These are phyloP conservation scores for Madurella mycetomatis DNA, from an alignment of 2,329 filamentous ascomycete genomes.

Conservation along the genomic window DNA sequence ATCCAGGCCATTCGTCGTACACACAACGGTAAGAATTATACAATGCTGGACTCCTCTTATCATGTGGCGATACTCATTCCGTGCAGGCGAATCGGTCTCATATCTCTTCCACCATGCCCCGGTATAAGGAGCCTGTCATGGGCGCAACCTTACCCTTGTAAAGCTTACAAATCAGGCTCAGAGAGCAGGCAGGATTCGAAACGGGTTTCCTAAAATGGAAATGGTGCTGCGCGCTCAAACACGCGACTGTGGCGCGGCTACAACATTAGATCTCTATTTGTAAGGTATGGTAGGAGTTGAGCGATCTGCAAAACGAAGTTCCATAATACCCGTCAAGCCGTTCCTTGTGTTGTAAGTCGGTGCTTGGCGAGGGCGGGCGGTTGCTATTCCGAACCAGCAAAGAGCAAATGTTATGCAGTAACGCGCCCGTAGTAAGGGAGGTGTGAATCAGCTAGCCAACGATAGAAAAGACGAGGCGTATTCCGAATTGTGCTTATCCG, in stretches of 20 bases:
- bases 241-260: neutral
- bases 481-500: no score
- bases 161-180: neutral
- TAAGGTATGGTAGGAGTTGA: constrained; percentile 2
- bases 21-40: constrained; percentile 31
- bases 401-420: no score
- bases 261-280: neutral
- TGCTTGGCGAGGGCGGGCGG: no score
- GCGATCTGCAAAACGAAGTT: neutral
- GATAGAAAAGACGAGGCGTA: no score
- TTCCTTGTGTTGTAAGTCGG: no score
- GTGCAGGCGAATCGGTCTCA: constrained; percentile 59
- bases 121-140: constrained; percentile 30
- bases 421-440: no score
- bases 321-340: neutral
- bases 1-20: constrained; percentile 60
- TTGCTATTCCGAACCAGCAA: no score
- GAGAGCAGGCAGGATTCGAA: neutral
- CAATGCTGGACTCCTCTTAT: neutral
- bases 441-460: no score
- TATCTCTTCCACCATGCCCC: constrained; percentile 67
- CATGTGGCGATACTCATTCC: constrained; percentile 2
- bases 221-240: neutral
- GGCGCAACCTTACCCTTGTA: neutral
- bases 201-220: neutral